A percentile compares a stretch with the other conserved stretches of the same genome.
Evolutionary conservation across 306 rosid genomes (phyloP).

Genomic region (Adenanthera pavonina): DNA sequence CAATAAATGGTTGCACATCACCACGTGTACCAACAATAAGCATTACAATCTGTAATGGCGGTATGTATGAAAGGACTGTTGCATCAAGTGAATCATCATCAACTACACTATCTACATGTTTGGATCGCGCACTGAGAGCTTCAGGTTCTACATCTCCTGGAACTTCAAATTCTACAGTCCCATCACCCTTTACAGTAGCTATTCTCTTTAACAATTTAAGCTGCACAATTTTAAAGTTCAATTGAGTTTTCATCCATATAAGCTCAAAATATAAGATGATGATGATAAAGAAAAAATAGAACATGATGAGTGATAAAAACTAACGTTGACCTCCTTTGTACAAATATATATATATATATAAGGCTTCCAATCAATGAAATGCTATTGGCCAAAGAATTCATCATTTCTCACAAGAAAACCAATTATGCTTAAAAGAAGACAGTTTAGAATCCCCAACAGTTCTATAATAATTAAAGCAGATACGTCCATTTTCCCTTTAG

Average conservation of each 20-base stretch:
- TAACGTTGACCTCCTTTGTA: background rate
- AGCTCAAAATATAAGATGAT: conserved; percentile 28
- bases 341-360: background rate
- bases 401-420: background rate
- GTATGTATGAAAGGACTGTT: conserved; percentile 67
- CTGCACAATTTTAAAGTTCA: conserved; percentile 65
- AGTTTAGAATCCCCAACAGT: background rate
- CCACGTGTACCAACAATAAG: conserved; percentile 99
- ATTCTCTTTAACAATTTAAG: conserved; percentile 82
- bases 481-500: background rate
- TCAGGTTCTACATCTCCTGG: conserved; percentile 75
- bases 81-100: conserved; percentile 71
- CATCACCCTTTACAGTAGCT: conserved; percentile 92
- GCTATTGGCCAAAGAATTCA: background rate
- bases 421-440: background rate
- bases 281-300: background rate
- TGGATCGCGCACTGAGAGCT: conserved; percentile 47
- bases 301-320: background rate
- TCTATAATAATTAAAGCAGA: background rate
- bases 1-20: conserved; percentile 96
- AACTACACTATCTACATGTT: conserved; percentile 44
- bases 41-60: conserved; percentile 82
- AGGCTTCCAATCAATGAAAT: background rate
- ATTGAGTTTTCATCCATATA: conserved; percentile 28
- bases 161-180: conserved; percentile 96